These are phyloP conservation scores for Monascus purpureus DNA, from an alignment of 495 filamentous ascomycete genomes.

Conservation along the genomic window DNA sequence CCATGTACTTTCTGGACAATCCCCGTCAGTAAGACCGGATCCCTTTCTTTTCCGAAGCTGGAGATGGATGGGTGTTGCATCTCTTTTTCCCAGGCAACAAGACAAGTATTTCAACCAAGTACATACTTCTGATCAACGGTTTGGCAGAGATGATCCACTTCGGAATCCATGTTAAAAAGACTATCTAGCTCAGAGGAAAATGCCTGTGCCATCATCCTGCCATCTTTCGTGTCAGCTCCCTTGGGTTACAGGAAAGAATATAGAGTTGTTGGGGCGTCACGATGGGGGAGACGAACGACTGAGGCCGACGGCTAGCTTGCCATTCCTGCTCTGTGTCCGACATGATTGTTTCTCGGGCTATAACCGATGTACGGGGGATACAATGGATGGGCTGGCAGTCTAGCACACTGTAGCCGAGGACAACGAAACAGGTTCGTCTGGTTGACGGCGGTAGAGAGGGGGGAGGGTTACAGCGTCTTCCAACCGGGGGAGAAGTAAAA, in stretches of 20 bases:
- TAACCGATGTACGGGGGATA: background rate
- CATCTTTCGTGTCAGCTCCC: constrained; percentile 13
- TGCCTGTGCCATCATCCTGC: constrained; percentile 71
- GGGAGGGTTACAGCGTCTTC: constrained; percentile 7
- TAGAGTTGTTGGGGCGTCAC: too few species aligned
- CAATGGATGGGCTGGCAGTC: constrained; percentile 3
- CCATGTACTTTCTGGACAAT: constrained; percentile 44
- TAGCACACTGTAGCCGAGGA: too few species aligned
- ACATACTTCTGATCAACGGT: constrained; percentile 76
- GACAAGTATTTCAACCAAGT: background rate
- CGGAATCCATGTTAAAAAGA: constrained; percentile 74
- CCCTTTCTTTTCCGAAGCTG: background rate
- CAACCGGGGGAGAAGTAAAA: background rate
- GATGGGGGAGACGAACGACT: constrained; percentile 51
- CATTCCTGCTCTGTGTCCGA: constrained; percentile 58
- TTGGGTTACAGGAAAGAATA: constrained; percentile 1
- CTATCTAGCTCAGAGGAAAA: constrained; percentile 81
- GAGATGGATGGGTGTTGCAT: background rate
- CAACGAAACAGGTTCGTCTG: too few species aligned
- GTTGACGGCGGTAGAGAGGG: too few species aligned
- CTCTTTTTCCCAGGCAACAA: background rate
- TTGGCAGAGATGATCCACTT: constrained; percentile 60
- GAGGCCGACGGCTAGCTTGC: constrained; percentile 64
- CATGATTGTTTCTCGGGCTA: constrained; percentile 20
- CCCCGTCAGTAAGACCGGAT: constrained; percentile 12